Evolutionary conservation across 345 rosid genomes (phyloP), one percentile per base, ranked within the genome.

Genomic region (Lumnitzera littorea): DNA sequence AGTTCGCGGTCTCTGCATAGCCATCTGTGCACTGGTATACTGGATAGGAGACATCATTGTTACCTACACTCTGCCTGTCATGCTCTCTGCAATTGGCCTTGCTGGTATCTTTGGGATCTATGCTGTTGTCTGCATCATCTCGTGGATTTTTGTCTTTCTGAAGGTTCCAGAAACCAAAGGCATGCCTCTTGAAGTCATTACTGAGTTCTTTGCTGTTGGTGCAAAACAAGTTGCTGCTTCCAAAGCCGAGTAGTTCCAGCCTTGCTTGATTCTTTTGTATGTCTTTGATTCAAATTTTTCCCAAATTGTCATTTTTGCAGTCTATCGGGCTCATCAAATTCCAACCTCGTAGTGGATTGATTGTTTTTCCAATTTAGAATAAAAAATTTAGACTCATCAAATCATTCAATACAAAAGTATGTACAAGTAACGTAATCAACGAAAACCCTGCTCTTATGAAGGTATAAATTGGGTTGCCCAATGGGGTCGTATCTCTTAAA

Each of bases 111-210:
- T 84, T 13, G 74, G 89, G 58, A 81, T 88, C 15, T 91, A 86
- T 61, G 96, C 89, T 0, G 75, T 80, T 2, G 81, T 88, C 47
- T 91, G 98, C 11, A 29, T 74, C 15, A 58, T 91, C 65, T 91
- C 96, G 36, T 88, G 88, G 91, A 24, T 86, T 53, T 91, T 91
- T 29, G 87, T 91, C 24, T 91, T 71, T 87, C 58, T 84, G 74
- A 91, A 87, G 68, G 98, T 91, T 23, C 98, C 98, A 0, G 98
- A 91, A 74, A 91, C 96, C 67, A 89, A 91, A 75, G 96, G 96
- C 48, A 86, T 91, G 96, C 98, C 98, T 13, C 86, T 91, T 56
- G 98, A 91, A 73, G 98, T 91, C 70, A 91, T 91, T 62, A 80
- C 89, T 13, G 96, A 91, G 66, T 91, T 86, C 86, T 91, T 89